Evolutionary conservation across 352 stramenopile species (phyloP).

Genomic region (Phytophthora pistaciae): DNA sequence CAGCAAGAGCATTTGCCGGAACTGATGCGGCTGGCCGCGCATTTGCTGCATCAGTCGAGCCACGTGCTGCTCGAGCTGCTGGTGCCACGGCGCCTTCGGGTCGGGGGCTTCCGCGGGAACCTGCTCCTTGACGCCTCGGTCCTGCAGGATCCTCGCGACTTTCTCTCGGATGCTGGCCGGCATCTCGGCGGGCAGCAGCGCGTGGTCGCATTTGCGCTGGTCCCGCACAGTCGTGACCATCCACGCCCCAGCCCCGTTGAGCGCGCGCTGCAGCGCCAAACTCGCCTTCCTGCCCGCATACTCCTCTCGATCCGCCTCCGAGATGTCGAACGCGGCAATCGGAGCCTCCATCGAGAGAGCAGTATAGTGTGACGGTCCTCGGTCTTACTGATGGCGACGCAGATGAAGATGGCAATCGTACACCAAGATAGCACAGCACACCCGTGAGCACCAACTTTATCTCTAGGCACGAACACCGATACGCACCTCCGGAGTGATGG

Average conservation of each 20-base stretch:
- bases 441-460: too few species aligned
- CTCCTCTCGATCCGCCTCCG: constrained; percentile 10
- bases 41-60: constrained; percentile 56
- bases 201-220: constrained; percentile 39
- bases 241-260: constrained; percentile 20
- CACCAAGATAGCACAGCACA: neutral
- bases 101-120: constrained; percentile 12
- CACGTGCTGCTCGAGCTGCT: constrained; percentile 56
- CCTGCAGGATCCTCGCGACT: constrained; percentile 31
- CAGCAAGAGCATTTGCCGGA: constrained; percentile 47
- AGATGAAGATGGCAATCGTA: neutral
- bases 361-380: neutral
- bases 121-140: constrained; percentile 23
- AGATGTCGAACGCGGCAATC: constrained; percentile 9
- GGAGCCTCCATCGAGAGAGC: constrained; percentile 18
- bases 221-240: constrained; percentile 30
- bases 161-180: constrained; percentile 29
- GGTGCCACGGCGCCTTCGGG: constrained; percentile 43
- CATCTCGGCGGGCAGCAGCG: constrained; percentile 28
- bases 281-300: constrained; percentile 18
- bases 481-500: constrained; percentile 18
- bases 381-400: too few species aligned
- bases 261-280: constrained; percentile 27
- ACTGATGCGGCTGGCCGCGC: constrained; percentile 39
- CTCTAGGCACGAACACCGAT: too few species aligned